Conservation (phyloP, 495 filamentous ascomycete genomes). For the Trichoderma virens region DNA sequence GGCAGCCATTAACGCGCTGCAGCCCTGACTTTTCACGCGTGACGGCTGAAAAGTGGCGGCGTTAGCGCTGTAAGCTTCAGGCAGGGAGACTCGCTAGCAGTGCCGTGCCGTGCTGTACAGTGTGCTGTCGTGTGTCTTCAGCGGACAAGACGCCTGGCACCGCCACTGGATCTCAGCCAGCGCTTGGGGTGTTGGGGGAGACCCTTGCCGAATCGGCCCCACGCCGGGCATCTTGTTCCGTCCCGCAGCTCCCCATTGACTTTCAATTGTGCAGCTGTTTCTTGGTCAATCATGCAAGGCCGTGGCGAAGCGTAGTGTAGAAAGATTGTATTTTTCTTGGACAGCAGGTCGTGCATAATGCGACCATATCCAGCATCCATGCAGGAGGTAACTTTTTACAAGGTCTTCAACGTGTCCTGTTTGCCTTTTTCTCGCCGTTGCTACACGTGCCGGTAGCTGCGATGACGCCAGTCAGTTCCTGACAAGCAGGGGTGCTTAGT, state of each 20-base stretch:
- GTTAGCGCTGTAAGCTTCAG: neutral
- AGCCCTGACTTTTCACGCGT: neutral
- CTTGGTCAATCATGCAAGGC: no score
- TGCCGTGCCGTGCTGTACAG: neutral
- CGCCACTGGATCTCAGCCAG: neutral
- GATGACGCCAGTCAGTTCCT: neutral
- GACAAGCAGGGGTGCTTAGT: neutral
- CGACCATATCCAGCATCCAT: no score
- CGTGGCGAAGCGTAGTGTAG: no score
- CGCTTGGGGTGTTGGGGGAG: neutral
- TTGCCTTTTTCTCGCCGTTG: neutral
- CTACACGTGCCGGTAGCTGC: neutral
- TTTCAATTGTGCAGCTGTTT: no score
- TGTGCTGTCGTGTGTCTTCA: neutral
- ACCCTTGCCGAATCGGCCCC: neutral
- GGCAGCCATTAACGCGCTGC: slow-evolving; percentile 1
- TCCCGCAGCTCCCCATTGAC: neutral
- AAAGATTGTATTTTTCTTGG: no score
- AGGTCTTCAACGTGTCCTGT: no score
- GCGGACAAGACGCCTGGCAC: neutral
- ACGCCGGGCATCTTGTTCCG: neutral
- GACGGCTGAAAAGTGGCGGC: slow-evolving; percentile 2
- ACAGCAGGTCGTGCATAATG: no score
- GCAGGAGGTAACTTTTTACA: no score
- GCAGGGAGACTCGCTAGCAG: neutral